Conservation (phyloP, 2,329 filamentous ascomycete species). For the Ophiostoma novo-ulmi region DNA sequence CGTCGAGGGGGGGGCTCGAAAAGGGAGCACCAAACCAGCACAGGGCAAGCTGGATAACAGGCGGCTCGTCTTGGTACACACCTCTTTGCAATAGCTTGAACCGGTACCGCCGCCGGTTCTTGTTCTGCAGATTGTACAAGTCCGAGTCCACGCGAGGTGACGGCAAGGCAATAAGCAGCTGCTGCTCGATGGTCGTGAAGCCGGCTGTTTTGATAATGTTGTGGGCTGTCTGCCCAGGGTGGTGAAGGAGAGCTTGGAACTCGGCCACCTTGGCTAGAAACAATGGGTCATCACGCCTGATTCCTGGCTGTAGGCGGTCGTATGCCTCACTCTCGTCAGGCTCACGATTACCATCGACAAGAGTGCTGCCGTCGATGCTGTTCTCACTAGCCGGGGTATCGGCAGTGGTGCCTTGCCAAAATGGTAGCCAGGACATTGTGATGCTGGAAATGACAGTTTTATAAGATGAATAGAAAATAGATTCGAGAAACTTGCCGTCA, state of each 20-base stretch:
- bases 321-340: not conserved
- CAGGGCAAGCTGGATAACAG: not conserved
- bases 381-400: not conserved
- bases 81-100: not conserved
- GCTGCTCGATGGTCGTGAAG: constrained; percentile 17
- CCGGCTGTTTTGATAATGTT: not conserved
- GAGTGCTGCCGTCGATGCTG: not conserved
- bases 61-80: not conserved
- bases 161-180: constrained; percentile 4
- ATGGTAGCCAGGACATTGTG: constrained; percentile 4
- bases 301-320: not conserved
- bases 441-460: not conserved
- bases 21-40: constrained; percentile 6
- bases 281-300: constrained; percentile 8
- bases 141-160: not conserved
- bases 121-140: not conserved
- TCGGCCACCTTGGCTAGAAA: constrained; percentile 10
- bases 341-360: not conserved
- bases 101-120: not conserved
- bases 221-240: not conserved
- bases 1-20: not conserved
- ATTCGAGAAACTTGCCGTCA: not conserved
- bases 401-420: not conserved
- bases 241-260: not conserved
- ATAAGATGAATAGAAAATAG: too few relatives aligned